These are phyloP conservation scores for Sechiopsis laciniata DNA, from an alignment of 306 rosid genomes.

Conservation along the genomic window DNA sequence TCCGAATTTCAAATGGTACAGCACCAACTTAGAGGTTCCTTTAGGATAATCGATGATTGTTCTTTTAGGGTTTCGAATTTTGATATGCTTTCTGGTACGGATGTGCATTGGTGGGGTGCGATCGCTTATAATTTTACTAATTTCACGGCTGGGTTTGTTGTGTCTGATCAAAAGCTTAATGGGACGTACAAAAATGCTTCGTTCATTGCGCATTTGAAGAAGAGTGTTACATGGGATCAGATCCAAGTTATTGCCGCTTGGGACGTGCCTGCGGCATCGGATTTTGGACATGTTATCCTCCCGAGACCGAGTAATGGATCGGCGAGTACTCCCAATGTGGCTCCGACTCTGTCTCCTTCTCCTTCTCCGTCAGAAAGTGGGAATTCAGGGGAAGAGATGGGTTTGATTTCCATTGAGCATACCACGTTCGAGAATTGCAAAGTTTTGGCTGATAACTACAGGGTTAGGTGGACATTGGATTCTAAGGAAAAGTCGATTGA, in stretches of 20 bases:
- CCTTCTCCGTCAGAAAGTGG: slow-evolving; percentile 28
- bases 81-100: slow-evolving; percentile 74
- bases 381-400: slow-evolving; percentile 5
- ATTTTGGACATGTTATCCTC: slow-evolving; percentile 59
- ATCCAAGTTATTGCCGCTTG: slow-evolving; percentile 70
- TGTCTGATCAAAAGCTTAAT: slow-evolving; percentile 52
- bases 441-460: slow-evolving; percentile 38
- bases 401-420: slow-evolving; percentile 34
- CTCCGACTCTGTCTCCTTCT: slow-evolving; percentile 37
- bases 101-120: slow-evolving; percentile 75
- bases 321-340: slow-evolving; percentile 22
- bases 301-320: slow-evolving; percentile 16
- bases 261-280: slow-evolving; percentile 69
- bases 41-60: slow-evolving; percentile 60
- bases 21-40: slow-evolving; percentile 67
- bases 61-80: slow-evolving; percentile 74
- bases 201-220: slow-evolving; percentile 46
- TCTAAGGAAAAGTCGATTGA: slow-evolving; percentile 44
- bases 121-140: slow-evolving; percentile 38
- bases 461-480: slow-evolving; percentile 74
- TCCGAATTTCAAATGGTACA: slow-evolving; percentile 67
- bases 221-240: slow-evolving; percentile 60
- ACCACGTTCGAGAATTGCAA: slow-evolving; percentile 73
- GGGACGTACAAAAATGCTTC: slow-evolving; percentile 45
- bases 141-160: slow-evolving; percentile 50